Conservation (phyloP, 257 asterid species). For the Solanum etuberosum region DNA sequence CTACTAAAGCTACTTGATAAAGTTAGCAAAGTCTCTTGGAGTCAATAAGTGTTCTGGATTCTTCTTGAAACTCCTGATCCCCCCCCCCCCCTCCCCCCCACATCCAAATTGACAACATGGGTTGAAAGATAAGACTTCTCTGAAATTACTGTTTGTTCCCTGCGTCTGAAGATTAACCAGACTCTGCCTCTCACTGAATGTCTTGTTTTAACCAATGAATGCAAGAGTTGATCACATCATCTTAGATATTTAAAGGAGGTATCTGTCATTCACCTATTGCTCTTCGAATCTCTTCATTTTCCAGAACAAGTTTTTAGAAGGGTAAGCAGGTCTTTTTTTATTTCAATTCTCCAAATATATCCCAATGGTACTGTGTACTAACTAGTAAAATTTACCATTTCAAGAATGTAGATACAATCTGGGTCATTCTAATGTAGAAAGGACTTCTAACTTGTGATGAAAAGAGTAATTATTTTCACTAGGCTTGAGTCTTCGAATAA, state of each 20-base stretch:
- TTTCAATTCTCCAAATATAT: not conserved
- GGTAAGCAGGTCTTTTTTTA: not conserved
- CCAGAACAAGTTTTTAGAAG: not conserved
- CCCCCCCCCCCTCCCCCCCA: not conserved
- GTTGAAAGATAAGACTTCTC: not conserved
- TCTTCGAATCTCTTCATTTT: not conserved
- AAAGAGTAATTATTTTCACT: not conserved
- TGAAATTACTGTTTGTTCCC: not conserved
- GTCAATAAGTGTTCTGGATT: not conserved
- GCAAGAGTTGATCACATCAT: not conserved
- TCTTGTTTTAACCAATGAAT: not conserved
- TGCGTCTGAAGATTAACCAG: not conserved
- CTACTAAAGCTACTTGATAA: not conserved
- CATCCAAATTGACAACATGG: not conserved
- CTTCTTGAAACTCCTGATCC: not conserved
- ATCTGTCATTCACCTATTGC: not conserved
- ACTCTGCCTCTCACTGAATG: not conserved
- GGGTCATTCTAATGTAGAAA: not conserved
- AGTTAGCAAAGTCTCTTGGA: not conserved
- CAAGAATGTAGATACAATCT: not conserved
- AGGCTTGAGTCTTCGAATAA: not conserved
- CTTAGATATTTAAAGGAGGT: not conserved
- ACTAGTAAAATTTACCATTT: not conserved
- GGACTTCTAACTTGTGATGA: not conserved
- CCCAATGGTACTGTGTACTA: not conserved